phyloP scores from a whole-genome alignment of 768 basidiomycete genomes.

The Russula foetens region DNA sequence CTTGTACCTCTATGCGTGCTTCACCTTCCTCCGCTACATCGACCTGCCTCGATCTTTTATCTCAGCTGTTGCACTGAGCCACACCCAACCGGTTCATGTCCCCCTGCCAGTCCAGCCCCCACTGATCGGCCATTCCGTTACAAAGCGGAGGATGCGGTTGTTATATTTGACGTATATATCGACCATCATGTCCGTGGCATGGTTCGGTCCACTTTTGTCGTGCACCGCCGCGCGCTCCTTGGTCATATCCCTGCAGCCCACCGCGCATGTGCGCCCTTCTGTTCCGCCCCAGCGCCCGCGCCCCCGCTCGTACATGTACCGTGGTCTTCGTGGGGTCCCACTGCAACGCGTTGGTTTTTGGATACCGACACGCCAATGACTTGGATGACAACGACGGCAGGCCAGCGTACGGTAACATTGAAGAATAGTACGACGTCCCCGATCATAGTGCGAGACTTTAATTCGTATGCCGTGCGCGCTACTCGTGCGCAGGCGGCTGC shows the following conservation, averaged over 20 bases:
- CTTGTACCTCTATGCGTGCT: too few relatives aligned
- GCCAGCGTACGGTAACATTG: conserved; percentile 22
- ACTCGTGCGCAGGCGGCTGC: neutral
- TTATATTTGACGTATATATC: conserved; percentile 23
- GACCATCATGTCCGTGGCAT: conserved; percentile 4
- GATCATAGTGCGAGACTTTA: conserved; percentile 17
- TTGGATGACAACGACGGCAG: conserved; percentile 27
- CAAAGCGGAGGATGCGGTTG: conserved; percentile 20
- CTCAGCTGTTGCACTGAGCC: too few relatives aligned
- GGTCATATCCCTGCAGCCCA: neutral
- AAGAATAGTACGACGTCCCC: neutral
- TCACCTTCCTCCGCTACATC: conserved; percentile 18
- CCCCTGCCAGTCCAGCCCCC: too few relatives aligned
- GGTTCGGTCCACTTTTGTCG: conserved; percentile 21
- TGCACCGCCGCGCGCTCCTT: conserved; percentile 23
- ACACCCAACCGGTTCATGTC: conserved; percentile 12
- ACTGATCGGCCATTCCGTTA: too few relatives aligned
- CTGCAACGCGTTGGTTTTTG: conserved; percentile 22
- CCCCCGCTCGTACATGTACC: too few relatives aligned
- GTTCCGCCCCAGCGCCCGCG: conserved; percentile 21
- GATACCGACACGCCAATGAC: conserved; percentile 19
- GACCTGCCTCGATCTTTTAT: conserved; percentile 17
- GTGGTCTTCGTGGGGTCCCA: too few relatives aligned
- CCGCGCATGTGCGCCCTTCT: conserved; percentile 1
- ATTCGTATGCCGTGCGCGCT: conserved; percentile 12